phyloP scores from a whole-genome alignment of 345 rosid species.

The Eucalyptus urophylla region DNA sequence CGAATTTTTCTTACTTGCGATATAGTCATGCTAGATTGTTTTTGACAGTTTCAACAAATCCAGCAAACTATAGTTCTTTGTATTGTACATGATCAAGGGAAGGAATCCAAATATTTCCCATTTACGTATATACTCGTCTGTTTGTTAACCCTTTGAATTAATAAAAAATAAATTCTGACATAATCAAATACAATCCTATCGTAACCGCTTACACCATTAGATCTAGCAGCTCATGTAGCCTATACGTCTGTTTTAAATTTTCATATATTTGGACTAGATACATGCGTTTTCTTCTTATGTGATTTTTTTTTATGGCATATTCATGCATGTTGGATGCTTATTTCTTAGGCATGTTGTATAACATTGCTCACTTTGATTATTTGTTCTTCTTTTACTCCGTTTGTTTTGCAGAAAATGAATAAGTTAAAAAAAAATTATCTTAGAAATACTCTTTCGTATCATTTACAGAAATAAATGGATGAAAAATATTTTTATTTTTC shows the following conservation, averaged over 20 bases:
- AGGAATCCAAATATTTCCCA: background rate
- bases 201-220: background rate
- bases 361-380: background rate
- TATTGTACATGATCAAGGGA: background rate
- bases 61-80: background rate
- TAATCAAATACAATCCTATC: background rate
- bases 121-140: background rate
- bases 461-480: background rate
- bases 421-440: accelerated
- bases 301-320: background rate
- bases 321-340: background rate
- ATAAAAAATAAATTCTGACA: background rate
- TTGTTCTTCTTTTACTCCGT: accelerated
- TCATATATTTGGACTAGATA: background rate
- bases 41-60: background rate
- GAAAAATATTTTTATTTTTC: no score
- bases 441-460: accelerated
- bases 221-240: background rate
- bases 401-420: background rate
- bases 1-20: background rate
- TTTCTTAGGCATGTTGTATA: background rate
- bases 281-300: background rate
- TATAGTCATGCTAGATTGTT: background rate
- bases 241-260: background rate
- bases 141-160: background rate